phyloP scores from a whole-genome alignment of 106 monocot species.

The Platanthera zijinensis region DNA sequence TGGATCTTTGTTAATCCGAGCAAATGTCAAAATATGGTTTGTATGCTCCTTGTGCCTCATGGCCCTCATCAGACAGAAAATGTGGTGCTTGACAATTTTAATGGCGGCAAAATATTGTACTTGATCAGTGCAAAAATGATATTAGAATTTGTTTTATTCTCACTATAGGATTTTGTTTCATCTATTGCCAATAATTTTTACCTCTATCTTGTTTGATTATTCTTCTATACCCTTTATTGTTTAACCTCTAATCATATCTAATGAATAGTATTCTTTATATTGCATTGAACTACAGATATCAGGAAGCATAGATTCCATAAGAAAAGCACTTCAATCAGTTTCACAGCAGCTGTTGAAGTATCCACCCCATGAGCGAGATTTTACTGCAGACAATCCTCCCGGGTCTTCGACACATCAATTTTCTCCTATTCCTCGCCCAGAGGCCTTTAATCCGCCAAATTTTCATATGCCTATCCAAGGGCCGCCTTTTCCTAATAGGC shows the following conservation, averaged over 20 bases:
- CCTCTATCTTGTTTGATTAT: not conserved
- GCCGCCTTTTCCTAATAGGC: constrained; percentile 34
- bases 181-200: not conserved
- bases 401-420: constrained; percentile 34
- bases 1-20: not conserved
- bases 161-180: not conserved
- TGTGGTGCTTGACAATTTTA: not conserved
- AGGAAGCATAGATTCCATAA: constrained; percentile 33
- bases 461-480: constrained; percentile 30
- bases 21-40: not conserved
- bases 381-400: constrained; percentile 19
- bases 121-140: not conserved
- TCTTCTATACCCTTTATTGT: not conserved
- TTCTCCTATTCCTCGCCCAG: constrained; percentile 25
- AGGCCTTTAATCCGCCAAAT: constrained; percentile 36
- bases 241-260: not conserved
- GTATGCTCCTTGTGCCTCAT: not conserved
- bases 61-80: not conserved
- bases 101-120: not conserved
- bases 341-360: constrained; percentile 66
- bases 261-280: not conserved
- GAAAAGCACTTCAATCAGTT: constrained; percentile 57
- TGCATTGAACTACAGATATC: constrained; percentile 17
- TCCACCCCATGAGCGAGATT: constrained; percentile 59
- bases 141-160: not conserved